Evolutionary conservation across 1,139 yeast genomes (phyloP).

Genomic region (Kodamaea fungicola): DNA sequence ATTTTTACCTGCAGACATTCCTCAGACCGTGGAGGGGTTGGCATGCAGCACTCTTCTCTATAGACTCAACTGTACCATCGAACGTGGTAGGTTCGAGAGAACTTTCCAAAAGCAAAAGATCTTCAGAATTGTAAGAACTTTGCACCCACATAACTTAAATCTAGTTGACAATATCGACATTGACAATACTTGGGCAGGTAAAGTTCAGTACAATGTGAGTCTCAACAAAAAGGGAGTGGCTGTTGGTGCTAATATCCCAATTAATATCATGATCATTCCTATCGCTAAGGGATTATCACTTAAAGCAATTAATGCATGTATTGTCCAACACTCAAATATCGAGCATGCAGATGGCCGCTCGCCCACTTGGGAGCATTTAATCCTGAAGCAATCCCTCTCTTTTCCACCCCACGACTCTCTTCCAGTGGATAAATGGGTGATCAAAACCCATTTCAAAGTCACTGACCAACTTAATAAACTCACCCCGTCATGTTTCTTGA

Average conservation of each 20-base stretch:
- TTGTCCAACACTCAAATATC: slow-evolving; percentile 51
- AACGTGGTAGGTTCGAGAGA: slow-evolving; percentile 50
- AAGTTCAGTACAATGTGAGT: slow-evolving; percentile 59
- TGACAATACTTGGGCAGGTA: slow-evolving; percentile 62
- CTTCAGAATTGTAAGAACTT: slow-evolving; percentile 43
- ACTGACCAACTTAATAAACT: slow-evolving; percentile 51
- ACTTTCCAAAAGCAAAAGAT: slow-evolving; percentile 30
- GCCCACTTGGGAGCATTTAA: slow-evolving; percentile 42
- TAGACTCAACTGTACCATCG: slow-evolving; percentile 52
- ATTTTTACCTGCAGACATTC: slow-evolving; percentile 53
- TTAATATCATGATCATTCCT: slow-evolving; percentile 55
- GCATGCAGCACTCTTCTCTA: slow-evolving; percentile 53
- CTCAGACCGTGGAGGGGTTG: slow-evolving; percentile 69
- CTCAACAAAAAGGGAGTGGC: slow-evolving; percentile 59
- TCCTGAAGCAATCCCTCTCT: slow-evolving; percentile 27
- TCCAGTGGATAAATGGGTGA: slow-evolving; percentile 47
- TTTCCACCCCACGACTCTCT: slow-evolving; percentile 26
- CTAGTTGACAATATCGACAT: slow-evolving; percentile 56
- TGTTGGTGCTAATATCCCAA: slow-evolving; percentile 53
- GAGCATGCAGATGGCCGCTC: slow-evolving; percentile 35
- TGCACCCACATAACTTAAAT: slow-evolving; percentile 49
- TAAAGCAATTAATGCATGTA: slow-evolving; percentile 45
- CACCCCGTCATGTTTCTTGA: slow-evolving; percentile 57
- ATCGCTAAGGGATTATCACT: slow-evolving; percentile 53
- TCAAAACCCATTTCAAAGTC: slow-evolving; percentile 45